These are phyloP conservation scores for Ailanthus altissimus DNA, from an alignment of 345 rosid species.

Conservation along the genomic window DNA sequence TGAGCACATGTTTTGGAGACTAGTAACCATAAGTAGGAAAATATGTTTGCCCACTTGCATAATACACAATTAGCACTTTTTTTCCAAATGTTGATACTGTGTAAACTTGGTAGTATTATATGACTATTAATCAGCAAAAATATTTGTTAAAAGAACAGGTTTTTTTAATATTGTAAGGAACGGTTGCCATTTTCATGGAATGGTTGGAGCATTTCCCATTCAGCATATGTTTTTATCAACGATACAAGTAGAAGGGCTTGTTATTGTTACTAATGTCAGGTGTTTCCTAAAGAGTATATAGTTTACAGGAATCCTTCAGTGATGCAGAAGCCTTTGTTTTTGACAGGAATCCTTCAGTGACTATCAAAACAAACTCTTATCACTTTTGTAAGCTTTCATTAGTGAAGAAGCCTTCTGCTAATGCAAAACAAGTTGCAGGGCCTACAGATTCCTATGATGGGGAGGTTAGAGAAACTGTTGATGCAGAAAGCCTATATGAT, in stretches of 20 bases:
- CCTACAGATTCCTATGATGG: conserved; percentile 23
- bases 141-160: no score
- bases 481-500: conserved; percentile 29
- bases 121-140: neutral
- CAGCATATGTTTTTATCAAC: neutral
- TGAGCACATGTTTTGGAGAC: neutral
- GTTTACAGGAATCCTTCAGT: neutral
- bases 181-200: neutral
- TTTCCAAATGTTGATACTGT: neutral
- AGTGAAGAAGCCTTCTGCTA: conserved; percentile 52
- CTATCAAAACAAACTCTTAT: conserved; percentile 66
- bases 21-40: neutral
- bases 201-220: neutral
- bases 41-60: neutral
- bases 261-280: neutral
- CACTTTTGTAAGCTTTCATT: conserved; percentile 95
- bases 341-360: conserved; percentile 57
- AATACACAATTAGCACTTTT: neutral
- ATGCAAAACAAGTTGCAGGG: conserved; percentile 31
- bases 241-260: neutral
- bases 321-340: conserved; percentile 17
- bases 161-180: neutral
- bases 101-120: neutral
- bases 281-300: neutral
- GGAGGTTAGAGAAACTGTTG: conserved; percentile 28